Evolutionary conservation across 2,329 filamentous ascomycete species (phyloP).

Genomic region (Diaporthe sp.): DNA sequence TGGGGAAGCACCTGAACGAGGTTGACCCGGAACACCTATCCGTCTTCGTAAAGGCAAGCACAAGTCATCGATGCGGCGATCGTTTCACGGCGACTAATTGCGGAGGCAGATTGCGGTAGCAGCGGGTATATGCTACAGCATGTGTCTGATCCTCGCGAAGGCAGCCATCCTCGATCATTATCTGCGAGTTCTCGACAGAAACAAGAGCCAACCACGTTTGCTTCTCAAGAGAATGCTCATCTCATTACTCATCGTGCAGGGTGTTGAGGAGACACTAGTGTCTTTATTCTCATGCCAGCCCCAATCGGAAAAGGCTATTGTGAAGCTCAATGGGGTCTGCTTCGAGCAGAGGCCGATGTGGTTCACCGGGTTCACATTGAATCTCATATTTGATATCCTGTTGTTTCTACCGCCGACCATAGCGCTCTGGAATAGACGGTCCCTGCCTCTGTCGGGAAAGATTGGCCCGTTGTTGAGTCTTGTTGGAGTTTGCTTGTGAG

Average conservation of each 20-base stretch:
- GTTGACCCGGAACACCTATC: neutral
- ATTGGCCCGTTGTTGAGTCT: neutral
- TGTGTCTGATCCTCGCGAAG: conserved; percentile 26
- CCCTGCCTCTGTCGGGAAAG: neutral
- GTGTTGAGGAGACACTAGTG: conserved; percentile 20
- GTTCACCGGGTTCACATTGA: conserved; percentile 30
- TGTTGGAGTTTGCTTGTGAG: neutral
- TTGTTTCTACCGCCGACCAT: conserved; percentile 9
- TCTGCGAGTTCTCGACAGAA: neutral
- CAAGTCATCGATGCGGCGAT: neutral
- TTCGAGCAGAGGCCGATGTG: conserved; percentile 30
- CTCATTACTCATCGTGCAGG: conserved; percentile 14
- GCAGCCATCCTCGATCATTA: conserved; percentile 6
- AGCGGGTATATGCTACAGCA: conserved; percentile 24
- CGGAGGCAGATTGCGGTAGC: conserved; percentile 1
- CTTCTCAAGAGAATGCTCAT: conserved; percentile 8
- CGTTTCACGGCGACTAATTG: neutral
- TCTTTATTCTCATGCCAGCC: conserved; percentile 22
- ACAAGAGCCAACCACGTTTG: neutral
- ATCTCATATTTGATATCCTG: conserved; percentile 6
- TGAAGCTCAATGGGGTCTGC: conserved; percentile 15
- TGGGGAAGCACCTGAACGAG: conserved; percentile 10
- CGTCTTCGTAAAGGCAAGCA: conserved; percentile 20
- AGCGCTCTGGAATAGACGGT: neutral
- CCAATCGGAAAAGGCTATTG: neutral